phyloP scores from a whole-genome alignment of 805 yeast species.

The Candida rishiriensis region DNA sequence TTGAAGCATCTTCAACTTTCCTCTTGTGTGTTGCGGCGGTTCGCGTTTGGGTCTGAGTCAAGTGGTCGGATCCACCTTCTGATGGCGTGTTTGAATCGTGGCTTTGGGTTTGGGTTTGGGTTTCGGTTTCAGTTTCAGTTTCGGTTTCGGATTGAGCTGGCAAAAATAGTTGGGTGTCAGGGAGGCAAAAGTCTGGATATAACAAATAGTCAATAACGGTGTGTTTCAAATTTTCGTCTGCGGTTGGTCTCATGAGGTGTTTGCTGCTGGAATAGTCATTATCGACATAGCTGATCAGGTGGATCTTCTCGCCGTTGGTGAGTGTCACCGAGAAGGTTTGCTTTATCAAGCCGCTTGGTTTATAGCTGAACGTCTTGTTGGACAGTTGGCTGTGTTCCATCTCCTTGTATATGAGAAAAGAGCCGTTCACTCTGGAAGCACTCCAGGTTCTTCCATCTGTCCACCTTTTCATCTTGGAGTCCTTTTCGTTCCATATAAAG shows the following conservation, averaged over 20 bases:
- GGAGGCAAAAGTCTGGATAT: slow-evolving; percentile 16
- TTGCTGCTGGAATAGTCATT: slow-evolving; percentile 7
- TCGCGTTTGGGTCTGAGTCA: too few species aligned
- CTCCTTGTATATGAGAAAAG: slow-evolving; percentile 59
- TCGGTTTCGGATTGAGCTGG: too few species aligned
- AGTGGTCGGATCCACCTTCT: too few species aligned
- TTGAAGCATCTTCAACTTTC: too few species aligned
- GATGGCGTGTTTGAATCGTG: too few species aligned
- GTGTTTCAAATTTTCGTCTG: slow-evolving; percentile 36
- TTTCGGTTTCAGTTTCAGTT: too few species aligned
- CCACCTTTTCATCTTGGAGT: slow-evolving; percentile 72
- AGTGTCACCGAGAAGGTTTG: slow-evolving; percentile 60
- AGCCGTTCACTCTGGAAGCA: slow-evolving; percentile 64
- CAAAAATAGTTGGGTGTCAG: neutral
- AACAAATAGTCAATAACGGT: slow-evolving; percentile 13
- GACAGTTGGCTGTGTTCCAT: slow-evolving; percentile 36
- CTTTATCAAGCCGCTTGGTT: slow-evolving; percentile 54
- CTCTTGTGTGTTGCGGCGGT: too few species aligned
- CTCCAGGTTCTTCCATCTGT: slow-evolving; percentile 75
- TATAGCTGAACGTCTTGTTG: slow-evolving; percentile 34
- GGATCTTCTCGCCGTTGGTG: slow-evolving; percentile 48
- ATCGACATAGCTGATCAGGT: slow-evolving; percentile 52
- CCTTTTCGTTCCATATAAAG: slow-evolving; percentile 68
- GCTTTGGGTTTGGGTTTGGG: too few species aligned
- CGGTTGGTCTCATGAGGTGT: slow-evolving; percentile 36